A percentile compares a stretch with the other conserved stretches of the same genome.
Evolutionary conservation across 176 grass and related monocot genomes (phyloP).

Genomic region (Oryza nivara): DNA sequence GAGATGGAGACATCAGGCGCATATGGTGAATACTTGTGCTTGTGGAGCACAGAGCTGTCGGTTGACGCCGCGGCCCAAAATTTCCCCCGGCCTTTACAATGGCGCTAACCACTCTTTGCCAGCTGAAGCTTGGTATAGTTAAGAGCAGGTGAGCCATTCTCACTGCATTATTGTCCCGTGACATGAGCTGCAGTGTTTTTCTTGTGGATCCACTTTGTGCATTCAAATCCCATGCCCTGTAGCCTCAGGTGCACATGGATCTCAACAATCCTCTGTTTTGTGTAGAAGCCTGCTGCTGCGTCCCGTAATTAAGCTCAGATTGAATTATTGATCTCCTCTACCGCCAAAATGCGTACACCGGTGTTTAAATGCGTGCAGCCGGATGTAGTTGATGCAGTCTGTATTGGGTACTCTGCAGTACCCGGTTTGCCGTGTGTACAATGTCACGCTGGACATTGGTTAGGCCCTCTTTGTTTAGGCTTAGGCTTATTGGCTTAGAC

Average conservation of each 20-base stretch:
- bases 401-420: slow-evolving; percentile 28
- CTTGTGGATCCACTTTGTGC: neutral
- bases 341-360: slow-evolving; percentile 4
- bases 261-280: neutral
- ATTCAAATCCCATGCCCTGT: slow-evolving; percentile 14
- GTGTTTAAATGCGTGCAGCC: slow-evolving; percentile 37
- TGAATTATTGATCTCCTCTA: neutral
- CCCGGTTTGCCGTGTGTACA: neutral
- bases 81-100: slow-evolving; percentile 47
- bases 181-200: neutral
- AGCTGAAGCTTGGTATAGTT: no score
- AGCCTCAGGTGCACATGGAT: neutral
- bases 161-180: neutral
- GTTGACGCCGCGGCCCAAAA: slow-evolving; percentile 19
- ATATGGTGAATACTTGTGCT: slow-evolving; percentile 9
- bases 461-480: neutral
- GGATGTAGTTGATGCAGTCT: slow-evolving; percentile 31
- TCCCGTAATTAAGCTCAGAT: neutral
- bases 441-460: slow-evolving; percentile 5
- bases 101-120: no score
- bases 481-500: no score
- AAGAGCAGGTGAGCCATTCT: neutral
- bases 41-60: slow-evolving; percentile 28
- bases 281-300: neutral
- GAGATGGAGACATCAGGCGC: neutral